phyloP scores from a whole-genome alignment of 2,329 filamentous ascomycete genomes.

The Teratosphaeriaceae sp. region DNA sequence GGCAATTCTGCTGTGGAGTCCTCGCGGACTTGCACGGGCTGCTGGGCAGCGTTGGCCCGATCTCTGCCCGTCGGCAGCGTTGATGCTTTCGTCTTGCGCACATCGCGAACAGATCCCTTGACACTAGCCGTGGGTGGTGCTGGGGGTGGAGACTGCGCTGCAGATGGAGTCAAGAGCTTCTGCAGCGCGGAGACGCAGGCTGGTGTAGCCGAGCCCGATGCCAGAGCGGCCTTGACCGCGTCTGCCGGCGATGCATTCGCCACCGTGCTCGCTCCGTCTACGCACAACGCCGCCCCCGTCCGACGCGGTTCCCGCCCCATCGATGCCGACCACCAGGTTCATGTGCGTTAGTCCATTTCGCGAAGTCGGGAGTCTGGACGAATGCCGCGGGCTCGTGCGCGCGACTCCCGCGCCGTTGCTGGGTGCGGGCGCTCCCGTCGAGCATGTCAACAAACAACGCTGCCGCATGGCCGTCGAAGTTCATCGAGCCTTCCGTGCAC shows the following conservation, averaged over 20 bases:
- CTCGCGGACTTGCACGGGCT: conserved; percentile 32
- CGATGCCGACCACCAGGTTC: too few species aligned
- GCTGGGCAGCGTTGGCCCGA: not conserved
- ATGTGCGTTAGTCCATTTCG: too few species aligned
- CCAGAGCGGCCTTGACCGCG: conserved; percentile 4
- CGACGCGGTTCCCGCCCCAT: too few species aligned
- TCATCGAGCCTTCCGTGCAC: not conserved
- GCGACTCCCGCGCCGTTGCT: too few species aligned
- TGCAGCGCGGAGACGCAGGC: conserved; percentile 1
- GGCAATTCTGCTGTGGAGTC: conserved; percentile 35
- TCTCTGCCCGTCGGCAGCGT: not conserved
- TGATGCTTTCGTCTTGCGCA: not conserved
- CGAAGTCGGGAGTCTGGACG: too few species aligned
- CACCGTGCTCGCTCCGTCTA: not conserved
- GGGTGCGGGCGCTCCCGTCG: too few species aligned
- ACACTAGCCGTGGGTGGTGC: not conserved
- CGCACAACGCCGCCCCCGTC: too few species aligned
- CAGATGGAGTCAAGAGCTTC: not conserved
- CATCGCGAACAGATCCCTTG: not conserved
- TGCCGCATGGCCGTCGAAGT: not conserved
- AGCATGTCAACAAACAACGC: not conserved
- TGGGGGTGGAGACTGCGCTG: not conserved
- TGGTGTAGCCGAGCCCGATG: conserved; percentile 3
- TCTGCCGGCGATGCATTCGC: not conserved
- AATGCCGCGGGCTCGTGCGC: too few species aligned